Percentiles rank a stretch among this genome's conserved stretches.
Conservation (phyloP, 331 rosid genomes). For the Dryas integrifolia region DNA sequence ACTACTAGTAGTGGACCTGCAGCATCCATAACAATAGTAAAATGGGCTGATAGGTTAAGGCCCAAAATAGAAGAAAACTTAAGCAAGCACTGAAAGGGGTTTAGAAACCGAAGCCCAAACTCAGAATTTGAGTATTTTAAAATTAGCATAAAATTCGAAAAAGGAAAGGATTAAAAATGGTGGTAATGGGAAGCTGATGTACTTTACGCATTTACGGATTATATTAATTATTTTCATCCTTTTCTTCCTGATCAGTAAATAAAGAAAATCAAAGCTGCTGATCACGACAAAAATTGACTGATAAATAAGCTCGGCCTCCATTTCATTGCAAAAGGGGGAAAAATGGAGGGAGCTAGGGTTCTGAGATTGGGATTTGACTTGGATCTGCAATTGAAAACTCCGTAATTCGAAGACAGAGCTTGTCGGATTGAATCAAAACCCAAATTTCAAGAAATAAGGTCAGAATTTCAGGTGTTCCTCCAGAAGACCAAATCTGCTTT, state of each 20-base stretch:
- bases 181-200: neutral
- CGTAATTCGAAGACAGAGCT: neutral
- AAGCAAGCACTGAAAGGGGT: too few species aligned
- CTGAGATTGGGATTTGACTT: neutral
- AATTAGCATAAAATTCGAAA: too few species aligned
- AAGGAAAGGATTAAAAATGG: too few species aligned
- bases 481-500: slow-evolving; percentile 4
- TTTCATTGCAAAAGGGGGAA: neutral
- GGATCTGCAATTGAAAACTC: slow-evolving; percentile 7
- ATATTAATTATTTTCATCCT: neutral
- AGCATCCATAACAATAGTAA: too few species aligned
- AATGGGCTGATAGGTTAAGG: neutral
- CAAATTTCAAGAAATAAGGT: slow-evolving; percentile 8
- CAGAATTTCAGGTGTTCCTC: slow-evolving; percentile 3
- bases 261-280: slow-evolving; percentile 6
- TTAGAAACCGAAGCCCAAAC: too few species aligned
- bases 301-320: neutral
- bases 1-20: too few species aligned
- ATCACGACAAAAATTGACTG: neutral
- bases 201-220: neutral
- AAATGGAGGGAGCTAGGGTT: slow-evolving; percentile 9
- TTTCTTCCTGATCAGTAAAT: neutral
- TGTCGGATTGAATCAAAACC: neutral
- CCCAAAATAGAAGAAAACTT: neutral
- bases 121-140: too few species aligned